These are phyloP conservation scores for Venturia asperata DNA, from an alignment of 2,329 filamentous ascomycete species.

Conservation along the genomic window DNA sequence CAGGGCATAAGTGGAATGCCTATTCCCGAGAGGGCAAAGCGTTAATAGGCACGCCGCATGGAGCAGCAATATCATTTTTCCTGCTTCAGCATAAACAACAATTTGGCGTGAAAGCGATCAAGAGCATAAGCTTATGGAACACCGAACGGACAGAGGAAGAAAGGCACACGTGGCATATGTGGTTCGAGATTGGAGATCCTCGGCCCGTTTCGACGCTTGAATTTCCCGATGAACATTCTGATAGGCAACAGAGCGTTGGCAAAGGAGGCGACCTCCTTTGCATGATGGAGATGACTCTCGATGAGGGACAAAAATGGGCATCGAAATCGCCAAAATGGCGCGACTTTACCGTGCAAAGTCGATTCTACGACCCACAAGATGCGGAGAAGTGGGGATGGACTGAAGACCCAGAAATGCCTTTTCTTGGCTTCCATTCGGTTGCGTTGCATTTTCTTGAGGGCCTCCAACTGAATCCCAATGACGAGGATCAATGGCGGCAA, in stretches of 20 bases:
- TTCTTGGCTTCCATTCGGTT: not conserved
- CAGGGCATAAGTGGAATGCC: not conserved
- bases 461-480: not conserved
- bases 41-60: not conserved
- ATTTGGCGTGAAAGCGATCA: constrained; percentile 7
- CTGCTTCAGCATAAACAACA: constrained; percentile 12
- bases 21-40: not conserved
- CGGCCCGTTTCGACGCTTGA: not conserved
- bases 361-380: not conserved
- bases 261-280: not conserved
- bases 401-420: not conserved
- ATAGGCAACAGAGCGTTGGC: not conserved
- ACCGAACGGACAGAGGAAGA: not conserved
- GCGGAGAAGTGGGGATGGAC: not conserved
- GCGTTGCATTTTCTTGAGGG: not conserved
- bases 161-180: not conserved
- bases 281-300: not conserved
- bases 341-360: not conserved
- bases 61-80: not conserved
- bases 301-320: not conserved
- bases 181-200: not conserved
- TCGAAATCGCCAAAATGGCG: not conserved
- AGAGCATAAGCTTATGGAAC: not conserved
- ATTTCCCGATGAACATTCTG: not conserved
- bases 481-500: not conserved